Evolutionary conservation across 2,329 filamentous ascomycete genomes (phyloP).

Genomic region (Penicillium paneum): DNA sequence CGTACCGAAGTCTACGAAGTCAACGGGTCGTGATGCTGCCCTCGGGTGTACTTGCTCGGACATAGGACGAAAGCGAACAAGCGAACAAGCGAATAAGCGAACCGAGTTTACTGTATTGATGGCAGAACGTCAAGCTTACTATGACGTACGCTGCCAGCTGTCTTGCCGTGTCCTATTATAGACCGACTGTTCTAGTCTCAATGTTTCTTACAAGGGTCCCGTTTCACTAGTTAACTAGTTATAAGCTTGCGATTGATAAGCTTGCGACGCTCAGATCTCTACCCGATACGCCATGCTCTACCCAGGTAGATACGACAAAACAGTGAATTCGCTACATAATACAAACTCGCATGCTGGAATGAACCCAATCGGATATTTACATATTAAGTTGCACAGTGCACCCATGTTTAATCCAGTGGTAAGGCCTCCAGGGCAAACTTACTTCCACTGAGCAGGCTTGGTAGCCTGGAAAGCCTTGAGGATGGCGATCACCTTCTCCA

Average conservation of each 20-base stretch:
- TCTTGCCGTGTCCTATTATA: not conserved
- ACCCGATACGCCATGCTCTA: not conserved
- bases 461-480: constrained; percentile 62
- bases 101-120: not conserved
- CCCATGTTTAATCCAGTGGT: constrained; percentile 5
- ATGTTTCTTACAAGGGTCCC: not conserved
- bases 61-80: not conserved
- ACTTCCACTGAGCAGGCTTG: constrained; percentile 51
- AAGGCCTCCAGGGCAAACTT: constrained; percentile 5
- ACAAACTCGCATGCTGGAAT: constrained; percentile 15
- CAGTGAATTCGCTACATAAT: constrained; percentile 17
- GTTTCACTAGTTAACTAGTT: too few species aligned
- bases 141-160: not conserved
- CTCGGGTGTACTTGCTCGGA: not conserved
- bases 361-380: constrained; percentile 23
- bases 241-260: not conserved
- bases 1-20: not conserved
- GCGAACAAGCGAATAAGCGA: not conserved
- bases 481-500: constrained; percentile 76
- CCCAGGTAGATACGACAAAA: not conserved
- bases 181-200: not conserved
- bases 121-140: not conserved
- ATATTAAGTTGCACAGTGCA: constrained; percentile 14
- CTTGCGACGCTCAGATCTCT: not conserved
- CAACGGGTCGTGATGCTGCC: not conserved